Base-by-base conservation (phyloP, 2,329 filamentous ascomycete species). In the Mycocentrospora acerina region DNA sequence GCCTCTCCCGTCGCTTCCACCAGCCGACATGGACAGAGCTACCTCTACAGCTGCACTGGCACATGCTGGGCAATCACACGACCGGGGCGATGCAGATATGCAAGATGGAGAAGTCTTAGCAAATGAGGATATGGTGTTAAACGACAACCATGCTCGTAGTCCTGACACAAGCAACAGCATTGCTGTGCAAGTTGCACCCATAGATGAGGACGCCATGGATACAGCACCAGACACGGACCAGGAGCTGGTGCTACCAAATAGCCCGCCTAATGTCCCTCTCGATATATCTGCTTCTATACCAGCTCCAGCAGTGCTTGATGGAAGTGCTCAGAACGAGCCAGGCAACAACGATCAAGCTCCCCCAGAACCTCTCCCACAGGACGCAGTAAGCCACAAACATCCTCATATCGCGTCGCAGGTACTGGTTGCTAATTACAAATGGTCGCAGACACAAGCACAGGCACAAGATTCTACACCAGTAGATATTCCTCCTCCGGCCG, bases 161-260 rank as follows among this genome's bases (percentile, higher is more conserved):
- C 9, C 5, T 9, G 9, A 22, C 9, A 22, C 19, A 22, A 22
- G 19, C 19, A 22, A 22, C 19, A 9, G 9, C 19, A 22, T 63
- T 24, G 60, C 58, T 14, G 50, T 64, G 8, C 54, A 62, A 24
- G 53, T 60, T 31, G 55, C 58, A 9, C 54, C 53, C 12, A 47
- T 60, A 13, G 60, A 65, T 30, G 63, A 64, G 13, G 66, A 69
- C 37, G 57, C 53, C 26, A 70, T 70, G 67, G 67, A 70, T 37
- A 68, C 60, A 13, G 63, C 64, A 7, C 58, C 62, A 6, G 66
- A 69, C 41, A 43, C 35, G 29, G 53, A 58, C 30, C 51, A 59
- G 25, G 47, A 41, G 7, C 32, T 54, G 27, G 46, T 57, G 18
- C 44, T 58, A 42, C 50, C 60, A 13, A 52, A 56, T 31, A 50